Evolutionary conservation across 192 early-diverging fungal genomes (phyloP).

Genomic region (Radiomyces spectabilis): DNA sequence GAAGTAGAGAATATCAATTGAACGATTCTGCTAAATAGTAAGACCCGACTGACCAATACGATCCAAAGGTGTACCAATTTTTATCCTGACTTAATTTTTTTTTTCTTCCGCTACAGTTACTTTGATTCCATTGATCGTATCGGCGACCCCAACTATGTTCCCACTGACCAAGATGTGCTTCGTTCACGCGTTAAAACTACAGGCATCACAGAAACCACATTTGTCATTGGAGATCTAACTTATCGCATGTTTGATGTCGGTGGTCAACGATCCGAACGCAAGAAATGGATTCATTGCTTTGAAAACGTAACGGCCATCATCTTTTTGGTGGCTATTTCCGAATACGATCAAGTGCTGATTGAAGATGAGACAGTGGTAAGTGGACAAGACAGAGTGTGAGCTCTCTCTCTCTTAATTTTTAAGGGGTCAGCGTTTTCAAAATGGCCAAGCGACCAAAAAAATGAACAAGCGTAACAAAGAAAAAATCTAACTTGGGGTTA

Average conservation of each 20-base stretch:
- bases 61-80: too few relatives aligned
- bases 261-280: slow-evolving; percentile 93
- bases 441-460: too few relatives aligned
- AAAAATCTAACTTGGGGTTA: too few relatives aligned
- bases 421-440: too few relatives aligned
- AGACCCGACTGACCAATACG: too few relatives aligned
- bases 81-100: slow-evolving; percentile 1
- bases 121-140: slow-evolving; percentile 91
- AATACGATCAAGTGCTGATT: slow-evolving; percentile 91
- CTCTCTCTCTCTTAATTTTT: too few relatives aligned
- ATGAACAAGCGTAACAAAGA: neutral
- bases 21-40: slow-evolving; percentile 94
- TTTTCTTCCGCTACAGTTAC: slow-evolving; percentile 48
- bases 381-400: too few relatives aligned
- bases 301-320: slow-evolving; percentile 94
- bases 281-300: slow-evolving; percentile 99
- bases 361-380: slow-evolving; percentile 90
- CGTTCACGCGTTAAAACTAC: slow-evolving; percentile 94
- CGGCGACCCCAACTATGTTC: slow-evolving; percentile 66
- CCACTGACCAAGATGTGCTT: slow-evolving; percentile 92
- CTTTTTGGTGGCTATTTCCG: slow-evolving; percentile 88
- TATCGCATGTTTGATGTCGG: slow-evolving; percentile 97
- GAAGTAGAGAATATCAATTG: slow-evolving; percentile 87
- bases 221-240: slow-evolving; percentile 83
- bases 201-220: slow-evolving; percentile 90